These are phyloP conservation scores for Crassisporium funariophilum DNA, from an alignment of 768 basidiomycete genomes.

Conservation along the genomic window DNA sequence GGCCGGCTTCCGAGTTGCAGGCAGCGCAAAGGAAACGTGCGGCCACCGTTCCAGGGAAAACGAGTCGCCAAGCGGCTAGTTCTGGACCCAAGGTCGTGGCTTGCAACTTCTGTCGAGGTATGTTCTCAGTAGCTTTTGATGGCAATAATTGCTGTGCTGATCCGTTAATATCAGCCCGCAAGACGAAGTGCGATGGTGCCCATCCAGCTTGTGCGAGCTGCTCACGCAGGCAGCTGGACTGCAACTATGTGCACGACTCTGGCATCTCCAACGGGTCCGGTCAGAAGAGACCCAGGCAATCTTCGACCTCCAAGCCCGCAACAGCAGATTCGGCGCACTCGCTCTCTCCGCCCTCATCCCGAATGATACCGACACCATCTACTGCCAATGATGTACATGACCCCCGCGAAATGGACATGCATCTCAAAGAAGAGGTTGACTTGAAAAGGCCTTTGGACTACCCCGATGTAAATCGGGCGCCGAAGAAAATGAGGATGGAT, in stretches of 20 bases:
- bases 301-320: conserved; percentile 51
- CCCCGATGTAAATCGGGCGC: conserved; percentile 49
- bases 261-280: conserved; percentile 33
- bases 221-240: conserved; percentile 70
- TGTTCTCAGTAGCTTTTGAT: conserved; percentile 23
- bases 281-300: conserved; percentile 53
- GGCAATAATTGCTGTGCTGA: not conserved
- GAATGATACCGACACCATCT: conserved; percentile 51
- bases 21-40: conserved; percentile 71
- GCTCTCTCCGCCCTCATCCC: conserved; percentile 59
- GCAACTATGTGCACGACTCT: conserved; percentile 79
- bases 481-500: conserved; percentile 77
- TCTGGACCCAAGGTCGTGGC: conserved; percentile 87
- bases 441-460: conserved; percentile 63
- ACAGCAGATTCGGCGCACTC: conserved; percentile 46
- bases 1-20: conserved; percentile 68
- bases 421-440: conserved; percentile 53
- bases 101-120: conserved; percentile 88
- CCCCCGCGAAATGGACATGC: conserved; percentile 40
- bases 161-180: conserved; percentile 57
- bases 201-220: conserved; percentile 86
- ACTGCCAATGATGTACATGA: conserved; percentile 40
- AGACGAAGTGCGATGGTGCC: conserved; percentile 88
- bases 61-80: conserved; percentile 55
- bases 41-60: conserved; percentile 67